Base-by-base conservation (phyloP, 2,329 filamentous ascomycete genomes). In the Fusarium tupiense region DNA sequence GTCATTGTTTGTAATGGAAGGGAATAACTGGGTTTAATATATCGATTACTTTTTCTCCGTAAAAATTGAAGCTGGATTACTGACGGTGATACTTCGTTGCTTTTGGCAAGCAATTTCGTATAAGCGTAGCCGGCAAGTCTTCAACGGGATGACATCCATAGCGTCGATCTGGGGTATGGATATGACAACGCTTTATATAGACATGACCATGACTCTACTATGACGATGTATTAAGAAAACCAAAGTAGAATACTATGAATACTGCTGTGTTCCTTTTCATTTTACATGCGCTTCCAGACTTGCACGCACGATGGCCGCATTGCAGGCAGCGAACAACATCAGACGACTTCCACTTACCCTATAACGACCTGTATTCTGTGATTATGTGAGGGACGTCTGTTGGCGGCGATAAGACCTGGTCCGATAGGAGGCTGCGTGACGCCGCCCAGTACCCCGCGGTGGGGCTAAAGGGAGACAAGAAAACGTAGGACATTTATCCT, bases 361-460 rank as follows among this genome's bases (percentile, higher is more conserved):
- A 44, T 33, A 69, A 35, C 31, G 22, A 20, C 17, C 2, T 14
- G n/a, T 20, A 35, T 17, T 20, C 26, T 16, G 4, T 14, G 16
- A 12, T 46, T 26, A 12, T 19, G n/a, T 10, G 16, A 24, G 12
- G n/a, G 33, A 53, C n/a, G 3, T 16, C 24, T 22, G 41, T 37
- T n/a, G 20, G 19, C 61, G 64, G 22, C 61, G 64, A 72, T 72
- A 69, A 70, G 65, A 26, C 38, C 56, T 43, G 46, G 38, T 33
- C 63, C 33, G 40, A 47, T 49, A 49, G 26, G 46, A n/a, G 63
- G 54, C 41, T 54, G 41, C 17, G 31, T 37, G 50, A 53, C 31
- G 5, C 35, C 26, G 17, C 10, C n/a, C 14, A 47, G 64, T 72
- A 78, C 77, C 77, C 77, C 77, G 73, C 77, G 64, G 76, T 73